Conservation (phyloP, 2,329 filamentous ascomycete species). For the Sclerotinia trifoliorum region DNA sequence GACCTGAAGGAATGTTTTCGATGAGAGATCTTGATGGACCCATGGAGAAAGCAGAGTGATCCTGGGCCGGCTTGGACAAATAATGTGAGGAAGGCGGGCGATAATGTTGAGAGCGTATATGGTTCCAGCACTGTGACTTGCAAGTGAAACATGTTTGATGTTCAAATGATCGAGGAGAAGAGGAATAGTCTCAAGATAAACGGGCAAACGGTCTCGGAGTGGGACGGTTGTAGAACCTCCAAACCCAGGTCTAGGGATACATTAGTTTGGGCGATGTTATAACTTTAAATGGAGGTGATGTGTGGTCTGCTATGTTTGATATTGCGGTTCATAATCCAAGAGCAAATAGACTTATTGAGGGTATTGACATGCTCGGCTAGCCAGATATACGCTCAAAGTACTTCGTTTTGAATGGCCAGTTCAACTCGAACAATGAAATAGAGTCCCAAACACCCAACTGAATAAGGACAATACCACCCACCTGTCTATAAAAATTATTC, state of each 20-base stretch:
- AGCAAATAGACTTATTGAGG: not conserved
- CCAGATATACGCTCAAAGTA: not conserved
- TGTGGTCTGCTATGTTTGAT: not conserved
- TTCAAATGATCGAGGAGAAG: constrained; percentile 41
- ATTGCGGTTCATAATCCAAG: too few relatives aligned
- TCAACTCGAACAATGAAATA: not conserved
- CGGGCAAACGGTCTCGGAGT: constrained; percentile 40
- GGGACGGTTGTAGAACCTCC: constrained; percentile 45
- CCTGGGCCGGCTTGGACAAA: constrained; percentile 29
- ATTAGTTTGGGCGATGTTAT: not conserved
- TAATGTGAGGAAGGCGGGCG: constrained; percentile 38
- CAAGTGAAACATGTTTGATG: constrained; percentile 42
- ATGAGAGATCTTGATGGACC: constrained; percentile 41
- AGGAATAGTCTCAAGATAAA: constrained; percentile 46
- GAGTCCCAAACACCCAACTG: not conserved
- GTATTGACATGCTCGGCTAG: not conserved
- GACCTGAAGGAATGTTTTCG: constrained; percentile 21
- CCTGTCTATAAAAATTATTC: constrained; percentile 44
- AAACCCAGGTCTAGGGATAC: constrained; percentile 44
- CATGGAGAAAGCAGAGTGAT: constrained; percentile 40
- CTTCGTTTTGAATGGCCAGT: not conserved
- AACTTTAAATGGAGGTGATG: not conserved
- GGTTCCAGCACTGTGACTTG: constrained; percentile 45
- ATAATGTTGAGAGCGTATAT: constrained; percentile 47
- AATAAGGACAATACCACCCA: constrained; percentile 29